A percentile compares a stretch with the other conserved stretches of the same genome.
phyloP scores from a whole-genome alignment of 371 early-diverging fungal species.

The Coemansia sp. region DNA sequence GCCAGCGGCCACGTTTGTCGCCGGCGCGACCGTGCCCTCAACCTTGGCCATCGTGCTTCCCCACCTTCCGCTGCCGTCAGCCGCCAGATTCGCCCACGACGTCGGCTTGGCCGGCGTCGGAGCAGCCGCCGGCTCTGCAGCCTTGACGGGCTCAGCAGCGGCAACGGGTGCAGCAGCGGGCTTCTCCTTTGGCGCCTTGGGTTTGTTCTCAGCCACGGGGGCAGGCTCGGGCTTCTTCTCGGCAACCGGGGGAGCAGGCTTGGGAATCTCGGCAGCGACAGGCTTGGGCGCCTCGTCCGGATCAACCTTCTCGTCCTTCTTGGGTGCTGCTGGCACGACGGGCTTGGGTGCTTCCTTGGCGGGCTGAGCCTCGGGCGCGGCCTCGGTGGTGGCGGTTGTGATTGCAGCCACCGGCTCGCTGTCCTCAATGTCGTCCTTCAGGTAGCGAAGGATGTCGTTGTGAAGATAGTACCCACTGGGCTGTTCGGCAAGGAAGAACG shows the following conservation, averaged over 20 bases:
- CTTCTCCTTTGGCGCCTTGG: constrained; percentile 25
- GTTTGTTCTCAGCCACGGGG: constrained; percentile 20
- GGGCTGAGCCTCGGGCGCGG: constrained; percentile 8
- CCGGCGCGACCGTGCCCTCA: constrained; percentile 48
- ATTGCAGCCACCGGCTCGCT: constrained; percentile 12
- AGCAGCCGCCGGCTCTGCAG: constrained; percentile 21
- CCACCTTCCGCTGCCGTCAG: constrained; percentile 49
- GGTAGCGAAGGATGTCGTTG: constrained; percentile 93
- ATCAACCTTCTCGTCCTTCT: constrained; percentile 64
- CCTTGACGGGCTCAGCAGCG: constrained; percentile 9
- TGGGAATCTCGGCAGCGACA: constrained; percentile 10
- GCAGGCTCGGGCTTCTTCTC: constrained; percentile 30
- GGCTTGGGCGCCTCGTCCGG: constrained; percentile 26
- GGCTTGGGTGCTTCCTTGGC: constrained; percentile 20
- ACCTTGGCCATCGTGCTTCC: constrained; percentile 49
- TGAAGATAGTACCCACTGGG: constrained; percentile 89
- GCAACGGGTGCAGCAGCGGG: constrained; percentile 5
- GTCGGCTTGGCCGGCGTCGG: constrained; percentile 51
- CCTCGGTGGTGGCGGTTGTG: constrained; percentile 2
- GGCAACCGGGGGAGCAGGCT: constrained; percentile 15
- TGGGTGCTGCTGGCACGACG: constrained; percentile 12
- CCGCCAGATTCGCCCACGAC: constrained; percentile 62
- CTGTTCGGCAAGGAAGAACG: constrained; percentile 90
- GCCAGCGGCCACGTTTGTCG: constrained; percentile 8
- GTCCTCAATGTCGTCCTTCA: constrained; percentile 69